Conservation (phyloP, 1,139 yeast genomes). For the Torulaspora globosa region DNA sequence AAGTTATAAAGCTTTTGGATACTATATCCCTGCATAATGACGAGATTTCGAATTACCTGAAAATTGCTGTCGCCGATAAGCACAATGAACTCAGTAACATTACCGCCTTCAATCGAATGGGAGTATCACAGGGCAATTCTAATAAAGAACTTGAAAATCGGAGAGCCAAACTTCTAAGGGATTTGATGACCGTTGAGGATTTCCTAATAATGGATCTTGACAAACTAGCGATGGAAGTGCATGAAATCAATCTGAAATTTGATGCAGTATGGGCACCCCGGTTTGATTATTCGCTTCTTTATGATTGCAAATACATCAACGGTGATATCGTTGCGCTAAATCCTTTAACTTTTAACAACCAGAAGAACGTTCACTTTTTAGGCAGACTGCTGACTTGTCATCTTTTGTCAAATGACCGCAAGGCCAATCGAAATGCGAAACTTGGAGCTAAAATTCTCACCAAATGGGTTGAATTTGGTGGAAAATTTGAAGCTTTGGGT, state of each 20-base stretch:
- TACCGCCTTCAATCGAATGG: slow-evolving; percentile 25
- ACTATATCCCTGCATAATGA: slow-evolving; percentile 47
- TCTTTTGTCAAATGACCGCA: slow-evolving; percentile 43
- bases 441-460: slow-evolving; percentile 64
- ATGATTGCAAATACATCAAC: slow-evolving; percentile 44
- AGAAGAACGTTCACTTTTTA: slow-evolving; percentile 66
- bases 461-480: slow-evolving; percentile 86
- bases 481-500: slow-evolving; percentile 71
- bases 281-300: slow-evolving; percentile 54
- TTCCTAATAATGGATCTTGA: slow-evolving; percentile 49
- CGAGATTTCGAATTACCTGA: slow-evolving; percentile 44
- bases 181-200: slow-evolving; percentile 33
- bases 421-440: slow-evolving; percentile 27
- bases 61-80: slow-evolving; percentile 41
- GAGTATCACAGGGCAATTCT: slow-evolving; percentile 13
- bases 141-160: slow-evolving; percentile 6
- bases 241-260: slow-evolving; percentile 54
- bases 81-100: slow-evolving; percentile 43
- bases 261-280: slow-evolving; percentile 72
- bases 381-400: slow-evolving; percentile 71
- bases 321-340: slow-evolving; percentile 26
- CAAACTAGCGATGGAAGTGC: slow-evolving; percentile 53
- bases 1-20: slow-evolving; percentile 43
- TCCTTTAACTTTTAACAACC: slow-evolving; percentile 67
- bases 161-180: slow-evolving; percentile 16